These are phyloP conservation scores for Leishmania lainsoni DNA, from an alignment of 208 protist genomes.

Conservation along the genomic window DNA sequence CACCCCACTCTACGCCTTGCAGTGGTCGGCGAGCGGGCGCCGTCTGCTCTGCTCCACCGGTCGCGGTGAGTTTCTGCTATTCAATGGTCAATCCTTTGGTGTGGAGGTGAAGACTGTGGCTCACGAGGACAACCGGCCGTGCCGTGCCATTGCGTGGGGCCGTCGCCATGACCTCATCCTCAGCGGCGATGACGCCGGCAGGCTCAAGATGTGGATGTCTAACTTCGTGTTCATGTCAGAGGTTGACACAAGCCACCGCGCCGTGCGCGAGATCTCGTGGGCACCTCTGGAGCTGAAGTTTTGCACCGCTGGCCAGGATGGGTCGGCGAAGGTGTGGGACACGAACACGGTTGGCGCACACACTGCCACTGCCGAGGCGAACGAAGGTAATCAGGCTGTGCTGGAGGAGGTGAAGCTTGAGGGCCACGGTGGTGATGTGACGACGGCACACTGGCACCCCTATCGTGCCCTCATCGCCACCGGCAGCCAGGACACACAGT, in stretches of 20 bases:
- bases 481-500: conserved; percentile 86
- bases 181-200: conserved; percentile 82
- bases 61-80: conserved; percentile 85
- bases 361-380: conserved; percentile 10
- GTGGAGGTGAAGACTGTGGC: conserved; percentile 88
- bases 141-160: conserved; percentile 82
- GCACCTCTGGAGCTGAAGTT: conserved; percentile 85
- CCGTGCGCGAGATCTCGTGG: conserved; percentile 79
- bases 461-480: conserved; percentile 81
- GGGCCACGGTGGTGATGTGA: conserved; percentile 88
- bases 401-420: conserved; percentile 86
- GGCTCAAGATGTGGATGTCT: conserved; percentile 85
- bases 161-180: conserved; percentile 80
- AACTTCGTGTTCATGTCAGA: conserved; percentile 82
- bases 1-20: conserved; percentile 65
- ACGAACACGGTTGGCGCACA: conserved; percentile 56
- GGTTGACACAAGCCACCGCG: conserved; percentile 80
- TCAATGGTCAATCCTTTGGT: conserved; percentile 88
- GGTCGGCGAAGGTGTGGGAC: conserved; percentile 86
- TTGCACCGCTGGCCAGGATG: conserved; percentile 84
- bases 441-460: conserved; percentile 87
- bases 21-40: conserved; percentile 83
- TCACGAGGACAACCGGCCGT: conserved; percentile 78
- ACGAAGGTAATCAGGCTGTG: conserved; percentile 8
- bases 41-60: conserved; percentile 83